A percentile compares a stretch with the other conserved stretches of the same genome.
These are phyloP conservation scores for Nyssa sinensis DNA, from an alignment of 148 eudicot genomes.

Conservation along the genomic window DNA sequence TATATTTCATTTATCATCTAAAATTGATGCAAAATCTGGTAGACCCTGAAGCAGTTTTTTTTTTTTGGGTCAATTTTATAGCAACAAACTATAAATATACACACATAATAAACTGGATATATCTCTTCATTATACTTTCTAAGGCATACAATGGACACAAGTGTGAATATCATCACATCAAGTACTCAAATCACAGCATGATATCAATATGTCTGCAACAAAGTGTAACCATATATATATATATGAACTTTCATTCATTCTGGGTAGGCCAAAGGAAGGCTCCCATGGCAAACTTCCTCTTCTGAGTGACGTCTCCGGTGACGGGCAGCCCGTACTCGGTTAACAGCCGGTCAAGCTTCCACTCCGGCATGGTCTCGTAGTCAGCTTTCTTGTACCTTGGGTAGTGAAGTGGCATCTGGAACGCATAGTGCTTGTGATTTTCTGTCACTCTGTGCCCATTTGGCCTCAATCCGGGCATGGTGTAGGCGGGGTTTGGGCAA, in stretches of 20 bases:
- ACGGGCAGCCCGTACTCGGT: constrained; percentile 29
- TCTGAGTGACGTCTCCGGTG: constrained; percentile 28
- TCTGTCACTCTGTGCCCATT: neutral
- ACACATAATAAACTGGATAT: too few species aligned
- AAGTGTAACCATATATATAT: neutral
- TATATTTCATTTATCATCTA: too few species aligned
- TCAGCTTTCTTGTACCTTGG: constrained; percentile 36
- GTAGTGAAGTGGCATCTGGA: constrained; percentile 45
- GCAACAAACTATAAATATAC: too few species aligned
- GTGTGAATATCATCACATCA: neutral
- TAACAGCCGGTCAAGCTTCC: constrained; percentile 35
- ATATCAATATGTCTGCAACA: neutral
- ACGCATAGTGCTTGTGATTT: neutral
- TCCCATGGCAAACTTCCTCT: constrained; percentile 42
- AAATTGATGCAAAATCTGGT: too few species aligned
- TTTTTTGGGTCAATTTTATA: too few species aligned
- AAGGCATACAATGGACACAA: too few species aligned
- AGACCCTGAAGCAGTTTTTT: too few species aligned
- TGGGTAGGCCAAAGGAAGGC: constrained; percentile 35
- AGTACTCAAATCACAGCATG: neutral
- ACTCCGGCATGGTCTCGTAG: constrained; percentile 43
- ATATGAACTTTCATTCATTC: neutral
- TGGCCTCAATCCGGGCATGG: constrained; percentile 2
- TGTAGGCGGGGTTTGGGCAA: neutral
- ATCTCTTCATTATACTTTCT: too few species aligned